Conservation (phyloP, 805 yeast genomes). For the Geotrichum ghanense region DNA sequence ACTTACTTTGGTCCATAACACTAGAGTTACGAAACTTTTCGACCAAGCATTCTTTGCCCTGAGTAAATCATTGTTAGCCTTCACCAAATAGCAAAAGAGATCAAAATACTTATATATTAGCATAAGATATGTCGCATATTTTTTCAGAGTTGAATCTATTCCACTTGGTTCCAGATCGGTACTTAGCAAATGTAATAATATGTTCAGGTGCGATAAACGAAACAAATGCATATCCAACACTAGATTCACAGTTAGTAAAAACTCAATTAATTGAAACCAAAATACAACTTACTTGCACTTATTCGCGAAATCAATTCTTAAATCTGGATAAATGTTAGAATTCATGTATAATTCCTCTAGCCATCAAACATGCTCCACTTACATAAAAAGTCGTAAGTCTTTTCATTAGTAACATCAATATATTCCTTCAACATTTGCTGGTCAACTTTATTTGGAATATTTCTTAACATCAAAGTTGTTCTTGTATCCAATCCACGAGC, state of each 20-base stretch:
- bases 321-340: constrained; percentile 18
- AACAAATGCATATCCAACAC: constrained; percentile 45
- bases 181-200: constrained; percentile 34
- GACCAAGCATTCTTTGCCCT: constrained; percentile 34
- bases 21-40: constrained; percentile 39
- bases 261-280: neutral
- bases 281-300: constrained; percentile 31
- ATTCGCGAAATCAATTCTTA: constrained; percentile 41
- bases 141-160: constrained; percentile 37
- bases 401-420: constrained; percentile 34
- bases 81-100: neutral
- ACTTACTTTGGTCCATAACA: constrained; percentile 32
- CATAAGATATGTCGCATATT: constrained; percentile 40
- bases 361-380: constrained; percentile 11
- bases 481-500: constrained; percentile 33
- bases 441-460: constrained; percentile 41
- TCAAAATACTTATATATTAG: constrained; percentile 28
- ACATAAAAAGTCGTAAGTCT: constrained; percentile 31
- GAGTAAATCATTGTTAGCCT: constrained; percentile 18
- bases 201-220: constrained; percentile 35
- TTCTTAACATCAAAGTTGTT: constrained; percentile 41
- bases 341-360: neutral
- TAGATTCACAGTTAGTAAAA: constrained; percentile 3
- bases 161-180: constrained; percentile 39
- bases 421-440: constrained; percentile 35